Conservation (phyloP, 495 filamentous ascomycete species). For the Oidiodendron maius region DNA sequence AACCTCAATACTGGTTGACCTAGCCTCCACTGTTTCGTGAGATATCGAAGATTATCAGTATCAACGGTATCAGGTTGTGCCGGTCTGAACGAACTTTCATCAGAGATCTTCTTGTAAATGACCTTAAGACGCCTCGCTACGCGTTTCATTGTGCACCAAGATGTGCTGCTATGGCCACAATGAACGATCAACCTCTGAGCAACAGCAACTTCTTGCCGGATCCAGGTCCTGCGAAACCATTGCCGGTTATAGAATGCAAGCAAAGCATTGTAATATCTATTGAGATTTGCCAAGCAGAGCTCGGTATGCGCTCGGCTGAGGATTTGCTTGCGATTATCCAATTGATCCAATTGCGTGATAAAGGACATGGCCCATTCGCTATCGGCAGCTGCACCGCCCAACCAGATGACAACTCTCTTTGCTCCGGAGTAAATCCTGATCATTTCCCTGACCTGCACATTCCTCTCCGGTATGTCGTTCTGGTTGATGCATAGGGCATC, state of each 20-base stretch:
- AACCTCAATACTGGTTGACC: not conserved
- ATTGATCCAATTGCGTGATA: no score
- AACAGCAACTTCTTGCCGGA: not conserved
- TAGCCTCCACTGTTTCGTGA: no score
- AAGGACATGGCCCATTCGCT: not conserved
- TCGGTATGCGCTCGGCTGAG: not conserved
- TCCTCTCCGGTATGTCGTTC: slow-evolving; percentile 12
- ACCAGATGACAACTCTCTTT: slow-evolving; percentile 6
- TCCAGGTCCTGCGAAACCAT: slow-evolving; percentile 1
- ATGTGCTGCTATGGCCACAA: not conserved
- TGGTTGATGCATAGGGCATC: slow-evolving; percentile 19
- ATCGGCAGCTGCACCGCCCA: slow-evolving; percentile 2
- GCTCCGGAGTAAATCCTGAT: slow-evolving; percentile 7
- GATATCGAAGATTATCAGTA: not conserved
- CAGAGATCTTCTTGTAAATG: no score
- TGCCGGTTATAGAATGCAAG: not conserved
- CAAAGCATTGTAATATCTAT: not conserved
- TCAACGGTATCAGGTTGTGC: not conserved
- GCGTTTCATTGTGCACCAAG: not conserved
- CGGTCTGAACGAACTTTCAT: no score
- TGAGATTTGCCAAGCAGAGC: not conserved
- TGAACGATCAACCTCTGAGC: not conserved
- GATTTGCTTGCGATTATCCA: not conserved
- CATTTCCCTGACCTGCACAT: slow-evolving; percentile 14
- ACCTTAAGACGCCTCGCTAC: not conserved